Evolutionary conservation across 345 rosid genomes (phyloP), one percentile per base, ranked within the genome.

Genomic region (Syzygium grande): DNA sequence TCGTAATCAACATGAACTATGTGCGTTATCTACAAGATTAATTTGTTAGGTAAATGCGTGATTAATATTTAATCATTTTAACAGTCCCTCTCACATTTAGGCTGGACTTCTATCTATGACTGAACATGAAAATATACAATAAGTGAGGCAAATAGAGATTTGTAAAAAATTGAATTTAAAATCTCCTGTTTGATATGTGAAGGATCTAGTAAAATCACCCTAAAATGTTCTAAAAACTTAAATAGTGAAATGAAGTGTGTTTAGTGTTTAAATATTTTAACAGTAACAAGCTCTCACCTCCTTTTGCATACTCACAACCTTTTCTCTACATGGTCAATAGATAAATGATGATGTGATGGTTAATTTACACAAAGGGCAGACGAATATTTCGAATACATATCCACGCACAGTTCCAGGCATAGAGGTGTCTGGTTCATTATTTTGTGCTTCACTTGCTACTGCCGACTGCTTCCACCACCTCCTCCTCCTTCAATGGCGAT

Each of bases 401-500:
- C 59, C 27, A 55, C 59, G 0, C 59, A 55, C 1, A 55, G 27
- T 25, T 55, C 11, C 59, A 55, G 22, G 12, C 59, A 8, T 55
- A 55, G 0, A 3, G n/a, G n/a, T n/a, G n/a, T n/a, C n/a, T n/a
- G n/a, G n/a, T n/a, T n/a, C n/a, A n/a, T n/a, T n/a, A n/a, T n/a
- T n/a, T n/a, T n/a, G n/a, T n/a, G 79, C 46, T 68, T 68, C 46
- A 34, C 23, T 34, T 68, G 79, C 79, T 68, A 34, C 27, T 54
- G 52, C 16, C 68, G 46, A 43, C 46, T 27, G 17, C 63, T 22
- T 27, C 86, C 73, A 23, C 68, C 63, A 15, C 49, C 53, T 83
- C n/a, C 86, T 85, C 78, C 41, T 84, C 79, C 21, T n/a, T 52
- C 87, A 80, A 88, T 90, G 92, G 89, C 88, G 19, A 56, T 0